Evolutionary conservation across 129 eudicot genomes (phyloP).

Genomic region (Ambrosia trifida): DNA sequence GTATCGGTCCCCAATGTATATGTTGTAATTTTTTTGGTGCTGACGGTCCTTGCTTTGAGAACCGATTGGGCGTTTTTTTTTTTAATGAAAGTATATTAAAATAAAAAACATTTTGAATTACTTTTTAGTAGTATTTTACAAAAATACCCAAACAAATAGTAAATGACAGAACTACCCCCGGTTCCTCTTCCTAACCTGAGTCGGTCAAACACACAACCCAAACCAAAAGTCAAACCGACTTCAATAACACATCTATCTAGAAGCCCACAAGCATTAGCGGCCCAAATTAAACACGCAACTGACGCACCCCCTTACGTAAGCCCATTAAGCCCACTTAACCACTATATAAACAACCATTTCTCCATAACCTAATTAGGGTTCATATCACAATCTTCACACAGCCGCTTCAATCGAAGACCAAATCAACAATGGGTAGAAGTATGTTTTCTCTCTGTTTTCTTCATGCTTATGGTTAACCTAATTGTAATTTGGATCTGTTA

Average conservation of each 20-base stretch:
- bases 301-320: constrained; percentile 62
- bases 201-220: not conserved
- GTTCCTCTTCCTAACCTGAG: not conserved
- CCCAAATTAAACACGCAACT: constrained; percentile 38
- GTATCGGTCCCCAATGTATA: too few species aligned
- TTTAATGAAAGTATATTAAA: too few species aligned
- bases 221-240: constrained; percentile 20
- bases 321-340: constrained; percentile 37
- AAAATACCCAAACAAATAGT: not conserved
- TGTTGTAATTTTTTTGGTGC: too few species aligned
- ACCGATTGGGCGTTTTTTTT: too few species aligned
- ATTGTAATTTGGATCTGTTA: not conserved
- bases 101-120: too few species aligned
- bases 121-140: too few species aligned
- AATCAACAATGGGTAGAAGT: constrained; percentile 47
- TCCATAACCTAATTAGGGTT: constrained; percentile 40
- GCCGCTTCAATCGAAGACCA: constrained; percentile 14
- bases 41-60: too few species aligned
- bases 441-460: constrained; percentile 7
- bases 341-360: constrained; percentile 30
- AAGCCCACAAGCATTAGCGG: constrained; percentile 24
- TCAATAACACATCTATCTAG: constrained; percentile 34
- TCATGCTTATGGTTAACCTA: not conserved
- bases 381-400: constrained; percentile 2
- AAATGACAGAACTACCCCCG: not conserved